A percentile compares a stretch with the other conserved stretches of the same genome.
Evolutionary conservation across 139 green algal species (phyloP).

Genomic region (Picochlorum costavermella): DNA sequence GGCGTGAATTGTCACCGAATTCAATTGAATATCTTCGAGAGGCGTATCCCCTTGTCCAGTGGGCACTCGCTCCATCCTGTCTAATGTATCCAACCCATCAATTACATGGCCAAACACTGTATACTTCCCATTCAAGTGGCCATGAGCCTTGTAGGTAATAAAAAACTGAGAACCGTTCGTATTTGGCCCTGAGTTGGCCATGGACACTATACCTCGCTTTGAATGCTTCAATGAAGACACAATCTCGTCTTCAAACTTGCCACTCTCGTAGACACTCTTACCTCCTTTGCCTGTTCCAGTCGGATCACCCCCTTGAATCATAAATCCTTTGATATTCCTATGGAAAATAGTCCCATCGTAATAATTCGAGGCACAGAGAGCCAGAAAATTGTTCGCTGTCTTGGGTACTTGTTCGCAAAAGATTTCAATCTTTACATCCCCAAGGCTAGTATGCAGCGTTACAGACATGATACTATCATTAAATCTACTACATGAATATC

Average conservation of each 20-base stretch:
- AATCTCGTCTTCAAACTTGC: conserved; percentile 95
- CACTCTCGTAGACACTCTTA: conserved; percentile 74
- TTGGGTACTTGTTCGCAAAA: conserved; percentile 77
- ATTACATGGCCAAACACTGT: conserved; percentile 90
- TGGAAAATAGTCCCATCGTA: conserved; percentile 92
- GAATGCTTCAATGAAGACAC: conserved; percentile 75
- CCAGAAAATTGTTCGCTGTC: conserved; percentile 89
- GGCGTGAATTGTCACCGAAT: conserved; percentile 73
- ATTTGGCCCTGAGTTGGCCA: conserved; percentile 96
- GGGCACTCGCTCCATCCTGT: conserved; percentile 83
- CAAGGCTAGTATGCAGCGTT: conserved; percentile 93
- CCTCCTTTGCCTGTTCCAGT: conserved; percentile 93
- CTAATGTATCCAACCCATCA: conserved; percentile 84
- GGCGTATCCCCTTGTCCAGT: conserved; percentile 45
- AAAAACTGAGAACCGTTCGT: conserved; percentile 90
- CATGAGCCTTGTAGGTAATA: conserved; percentile 89
- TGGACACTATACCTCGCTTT: conserved; percentile 83
- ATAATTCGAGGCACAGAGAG: conserved; percentile 79
- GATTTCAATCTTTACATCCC: conserved; percentile 93
- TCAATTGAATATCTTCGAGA: conserved; percentile 69
- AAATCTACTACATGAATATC: not conserved
- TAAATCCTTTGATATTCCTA: conserved; percentile 89
- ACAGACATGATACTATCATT: conserved; percentile 56
- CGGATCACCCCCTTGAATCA: conserved; percentile 84
- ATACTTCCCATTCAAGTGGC: conserved; percentile 87